Evolutionary conservation across 1,139 yeast genomes (phyloP), one percentile per base, ranked within the genome.

Genomic region (Martiniozyma asiatica): DNA sequence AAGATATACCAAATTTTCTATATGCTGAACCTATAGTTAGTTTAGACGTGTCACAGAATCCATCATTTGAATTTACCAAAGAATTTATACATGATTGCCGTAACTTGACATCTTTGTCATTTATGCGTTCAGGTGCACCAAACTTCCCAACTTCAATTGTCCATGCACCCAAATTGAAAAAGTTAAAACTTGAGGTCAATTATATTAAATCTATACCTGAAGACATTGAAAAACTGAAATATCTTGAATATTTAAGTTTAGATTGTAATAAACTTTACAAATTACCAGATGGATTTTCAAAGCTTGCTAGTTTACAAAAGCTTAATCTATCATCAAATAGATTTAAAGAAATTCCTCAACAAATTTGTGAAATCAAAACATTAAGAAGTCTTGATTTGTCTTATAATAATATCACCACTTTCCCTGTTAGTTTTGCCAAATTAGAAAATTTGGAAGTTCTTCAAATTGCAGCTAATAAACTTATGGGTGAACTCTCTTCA

Each of bases 51-150:
- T 80, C 93, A 1, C 74, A 80, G 39, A 87, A 87, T 50, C 94
- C 95, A 6, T 78, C 93, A 14, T 77, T 87, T 32, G 72, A 75
- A 35, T 61, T 87, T 20, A 94, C 96, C 0, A 58, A 73, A 35
- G 95, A 85, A 50, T 85, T 85, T 49, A 75, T 85, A 42, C 94
- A 84, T 49, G 73, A 82, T 18, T 79, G 94, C 42, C 66, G 72
- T 29, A 80, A 80, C 45, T 60, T 87, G 41, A 66, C 69, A 20
- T 68, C 72, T 34, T 63, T 85, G 36, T 65, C 73, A 32, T 82
- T 75, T 59, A 72, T 82, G 2, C 65, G 73, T 38, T 80, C 82
- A 45, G 80, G 93, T 34, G 71, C 82, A 12, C 69, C 77, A 8
- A 65, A 62, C 32, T 79, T 87, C 48, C 96, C 96, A 2, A 52